Percentiles rank a stretch among this genome's conserved stretches.
phyloP scores from a whole-genome alignment of 352 stramenopile genomes.

The Pythium grandisporangium region DNA sequence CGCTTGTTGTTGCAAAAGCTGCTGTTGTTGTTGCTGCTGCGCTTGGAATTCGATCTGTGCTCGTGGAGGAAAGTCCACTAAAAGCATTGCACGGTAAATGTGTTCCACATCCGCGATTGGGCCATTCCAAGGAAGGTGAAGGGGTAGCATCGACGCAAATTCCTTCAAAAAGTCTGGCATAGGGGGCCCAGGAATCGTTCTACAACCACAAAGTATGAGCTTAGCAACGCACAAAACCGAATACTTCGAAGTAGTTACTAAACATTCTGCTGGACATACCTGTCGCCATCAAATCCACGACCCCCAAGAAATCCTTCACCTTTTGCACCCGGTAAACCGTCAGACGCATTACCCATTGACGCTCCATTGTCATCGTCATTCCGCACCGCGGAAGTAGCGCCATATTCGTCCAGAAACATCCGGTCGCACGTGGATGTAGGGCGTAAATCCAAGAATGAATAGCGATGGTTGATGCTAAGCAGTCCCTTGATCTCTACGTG shows the following conservation, averaged over 20 bases:
- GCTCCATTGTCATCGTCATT: too few species aligned
- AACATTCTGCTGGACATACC: background rate
- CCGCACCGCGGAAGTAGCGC: too few species aligned
- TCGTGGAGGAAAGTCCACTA: conserved; percentile 74
- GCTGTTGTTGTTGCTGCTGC: conserved; percentile 34
- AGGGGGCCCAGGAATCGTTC: conserved; percentile 61
- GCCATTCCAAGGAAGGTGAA: conserved; percentile 80
- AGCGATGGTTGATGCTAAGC: conserved; percentile 68
- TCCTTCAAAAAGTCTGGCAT: conserved; percentile 82
- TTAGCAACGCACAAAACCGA: too few species aligned
- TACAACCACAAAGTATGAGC: conserved; percentile 13
- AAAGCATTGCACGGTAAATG: conserved; percentile 74
- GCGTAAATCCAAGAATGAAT: conserved; percentile 70
- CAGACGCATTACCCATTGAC: too few species aligned
- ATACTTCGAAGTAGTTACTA: background rate
- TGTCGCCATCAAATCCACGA: too few species aligned
- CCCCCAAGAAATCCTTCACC: too few species aligned
- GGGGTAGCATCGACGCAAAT: conserved; percentile 70
- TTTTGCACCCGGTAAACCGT: too few species aligned
- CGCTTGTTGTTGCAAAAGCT: conserved; percentile 12
- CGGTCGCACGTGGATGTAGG: conserved; percentile 49
- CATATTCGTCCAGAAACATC: conserved; percentile 78
- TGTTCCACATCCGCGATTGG: conserved; percentile 82
- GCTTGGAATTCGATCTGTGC: conserved; percentile 62
- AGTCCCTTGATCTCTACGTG: conserved; percentile 80